These are phyloP conservation scores for Fraxinus baroniana DNA, from an alignment of 305 asterid species.

Conservation along the genomic window DNA sequence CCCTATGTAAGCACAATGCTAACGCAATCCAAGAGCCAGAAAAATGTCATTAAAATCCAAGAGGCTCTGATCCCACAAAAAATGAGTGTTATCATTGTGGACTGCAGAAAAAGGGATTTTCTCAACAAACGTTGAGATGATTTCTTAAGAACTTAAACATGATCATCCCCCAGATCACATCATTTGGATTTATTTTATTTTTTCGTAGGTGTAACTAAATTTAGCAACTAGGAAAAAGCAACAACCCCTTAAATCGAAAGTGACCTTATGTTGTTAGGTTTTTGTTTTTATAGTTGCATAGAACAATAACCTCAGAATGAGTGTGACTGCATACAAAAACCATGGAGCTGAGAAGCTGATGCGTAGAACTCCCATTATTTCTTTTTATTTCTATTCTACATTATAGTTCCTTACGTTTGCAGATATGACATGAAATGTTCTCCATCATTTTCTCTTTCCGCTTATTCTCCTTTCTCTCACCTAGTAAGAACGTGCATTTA, in stretches of 20 bases:
- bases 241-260: background rate
- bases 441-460: background rate
- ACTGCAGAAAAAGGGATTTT: background rate
- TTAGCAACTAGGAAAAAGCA: background rate
- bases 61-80: background rate
- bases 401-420: background rate
- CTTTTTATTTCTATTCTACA: background rate
- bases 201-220: background rate
- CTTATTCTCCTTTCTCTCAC: background rate
- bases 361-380: background rate
- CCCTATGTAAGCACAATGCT: background rate
- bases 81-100: background rate
- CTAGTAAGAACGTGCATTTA: background rate
- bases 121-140: background rate
- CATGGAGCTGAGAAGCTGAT: background rate
- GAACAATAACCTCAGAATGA: background rate
- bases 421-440: background rate
- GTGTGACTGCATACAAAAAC: background rate
- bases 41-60: background rate
- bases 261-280: background rate
- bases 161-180: background rate
- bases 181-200: background rate
- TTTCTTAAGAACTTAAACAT: conserved; percentile 6
- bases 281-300: background rate
- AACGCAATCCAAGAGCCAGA: background rate